A percentile compares a stretch with the other conserved stretches of the same genome.
Conservation (phyloP, 352 stramenopile genomes). For the Pythium biforme region DNA sequence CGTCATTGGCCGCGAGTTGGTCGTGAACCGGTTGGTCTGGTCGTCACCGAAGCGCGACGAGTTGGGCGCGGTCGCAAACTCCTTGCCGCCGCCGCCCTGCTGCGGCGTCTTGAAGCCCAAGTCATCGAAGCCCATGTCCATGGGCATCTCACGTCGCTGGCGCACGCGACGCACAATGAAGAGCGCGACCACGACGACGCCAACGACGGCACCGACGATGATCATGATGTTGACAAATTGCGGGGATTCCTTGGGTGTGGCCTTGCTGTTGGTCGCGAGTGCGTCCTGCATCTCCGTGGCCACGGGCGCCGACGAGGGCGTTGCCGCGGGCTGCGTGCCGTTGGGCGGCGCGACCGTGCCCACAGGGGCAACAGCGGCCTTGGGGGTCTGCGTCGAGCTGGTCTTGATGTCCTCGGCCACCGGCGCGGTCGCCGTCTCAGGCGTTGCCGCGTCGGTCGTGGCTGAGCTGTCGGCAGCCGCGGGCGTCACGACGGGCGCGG, state of each 20-base stretch:
- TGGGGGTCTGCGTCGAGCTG: neutral
- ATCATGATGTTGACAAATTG: conserved; percentile 45
- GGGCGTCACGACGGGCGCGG: neutral
- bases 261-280: conserved; percentile 10
- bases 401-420: neutral
- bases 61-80: conserved; percentile 12
- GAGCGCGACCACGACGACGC: conserved; percentile 41
- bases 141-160: conserved; percentile 25
- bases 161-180: conserved; percentile 49
- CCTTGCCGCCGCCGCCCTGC: conserved; percentile 6
- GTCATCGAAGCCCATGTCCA: conserved; percentile 29
- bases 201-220: conserved; percentile 38
- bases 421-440: neutral
- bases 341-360: conserved; percentile 20
- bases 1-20: conserved; percentile 10
- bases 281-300: conserved; percentile 19
- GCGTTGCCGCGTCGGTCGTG: neutral
- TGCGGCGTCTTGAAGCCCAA: conserved; percentile 32
- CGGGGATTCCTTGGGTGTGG: conserved; percentile 22
- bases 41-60: conserved; percentile 7
- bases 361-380: neutral
- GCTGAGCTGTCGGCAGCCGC: neutral
- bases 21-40: conserved; percentile 12
- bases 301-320: neutral
- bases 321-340: neutral